Base-by-base conservation (phyloP, 345 rosid species). In the Euphorbia tirucalli region DNA sequence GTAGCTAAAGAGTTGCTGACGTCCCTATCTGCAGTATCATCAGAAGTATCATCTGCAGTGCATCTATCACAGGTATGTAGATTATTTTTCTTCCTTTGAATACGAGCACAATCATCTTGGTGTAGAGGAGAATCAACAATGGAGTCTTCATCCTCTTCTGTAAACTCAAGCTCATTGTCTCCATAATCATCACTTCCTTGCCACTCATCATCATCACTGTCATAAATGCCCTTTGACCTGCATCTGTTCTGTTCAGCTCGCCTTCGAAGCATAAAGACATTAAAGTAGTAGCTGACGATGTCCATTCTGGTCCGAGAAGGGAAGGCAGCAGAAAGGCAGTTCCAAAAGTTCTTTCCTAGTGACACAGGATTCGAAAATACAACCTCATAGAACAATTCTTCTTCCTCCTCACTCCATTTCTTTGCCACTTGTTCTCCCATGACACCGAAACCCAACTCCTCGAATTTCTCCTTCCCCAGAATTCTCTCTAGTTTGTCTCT, bases 121-220 rank as follows among this genome's bases (percentile, higher is more conserved):
- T 10, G 48, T 49, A 22, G 19, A 21, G 59, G 48, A 13, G 74
- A 71, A 52, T 71, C 74, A 15, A 71, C 27, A 27, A 57, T 59
- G 11, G 67, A 71, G 60, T 61, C 74, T 21, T 48, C 67, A 31
- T 71, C 58, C 48, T 71, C 74, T 44, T 71, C 74, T 31, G 58
- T 21, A 44, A 21, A 48, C 46, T 10, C 74, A 61, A 6, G 15
- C 21, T 71, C 49, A 46, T 2, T 31, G 31, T 18, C 35, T 14
- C 19, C 37, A 18, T 48, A 66, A n/a, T 46, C 31, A 65, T 73
- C 61, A 35, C 49, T 30, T 0, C 43, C 65, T 18, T 65, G 71
- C 71, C 68, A 75, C 52, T 75, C 74, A 63, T 75, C 79, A 65
- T 64, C 49, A 56, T 75, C 79, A 43, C 79, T 75, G 44, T 75